Evolutionary conservation across 164 flowering plant species (phyloP).

Genomic region (Tinospora cordifolia): DNA sequence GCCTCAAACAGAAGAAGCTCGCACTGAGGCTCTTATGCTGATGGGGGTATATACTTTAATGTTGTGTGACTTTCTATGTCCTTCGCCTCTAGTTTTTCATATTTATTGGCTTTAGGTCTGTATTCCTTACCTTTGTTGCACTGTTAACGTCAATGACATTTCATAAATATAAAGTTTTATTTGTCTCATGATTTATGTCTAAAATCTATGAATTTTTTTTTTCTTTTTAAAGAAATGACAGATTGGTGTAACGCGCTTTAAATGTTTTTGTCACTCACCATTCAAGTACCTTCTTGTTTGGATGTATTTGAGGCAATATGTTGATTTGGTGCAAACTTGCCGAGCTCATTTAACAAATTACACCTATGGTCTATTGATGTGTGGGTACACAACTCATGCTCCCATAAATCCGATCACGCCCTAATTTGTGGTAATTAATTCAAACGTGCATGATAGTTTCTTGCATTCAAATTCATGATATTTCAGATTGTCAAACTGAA

Average conservation of each 20-base stretch:
- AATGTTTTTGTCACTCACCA: neutral
- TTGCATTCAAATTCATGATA: too few relatives aligned
- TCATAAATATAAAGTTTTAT: neutral
- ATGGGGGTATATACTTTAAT: slow-evolving; percentile 61
- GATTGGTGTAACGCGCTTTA: neutral
- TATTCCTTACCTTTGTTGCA: neutral
- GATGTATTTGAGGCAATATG: neutral
- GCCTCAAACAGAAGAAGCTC: slow-evolving; percentile 97
- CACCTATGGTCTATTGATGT: neutral
- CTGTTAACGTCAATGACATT: neutral
- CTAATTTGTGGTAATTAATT: too few relatives aligned
- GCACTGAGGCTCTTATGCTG: slow-evolving; percentile 89
- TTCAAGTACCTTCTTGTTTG: neutral
- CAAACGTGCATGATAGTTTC: too few relatives aligned
- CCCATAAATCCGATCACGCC: too few relatives aligned
- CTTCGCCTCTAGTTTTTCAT: neutral
- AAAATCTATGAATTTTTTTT: neutral
- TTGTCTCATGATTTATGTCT: neutral
- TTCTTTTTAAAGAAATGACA: neutral
- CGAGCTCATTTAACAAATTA: neutral
- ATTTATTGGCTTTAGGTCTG: neutral
- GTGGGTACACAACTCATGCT: neutral
- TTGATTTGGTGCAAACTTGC: neutral
- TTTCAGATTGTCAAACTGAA: too few relatives aligned
- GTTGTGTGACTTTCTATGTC: neutral